Evolutionary conservation across 1,284 basidiomycete species (phyloP).

Genomic region (Puccinia coronata): DNA sequence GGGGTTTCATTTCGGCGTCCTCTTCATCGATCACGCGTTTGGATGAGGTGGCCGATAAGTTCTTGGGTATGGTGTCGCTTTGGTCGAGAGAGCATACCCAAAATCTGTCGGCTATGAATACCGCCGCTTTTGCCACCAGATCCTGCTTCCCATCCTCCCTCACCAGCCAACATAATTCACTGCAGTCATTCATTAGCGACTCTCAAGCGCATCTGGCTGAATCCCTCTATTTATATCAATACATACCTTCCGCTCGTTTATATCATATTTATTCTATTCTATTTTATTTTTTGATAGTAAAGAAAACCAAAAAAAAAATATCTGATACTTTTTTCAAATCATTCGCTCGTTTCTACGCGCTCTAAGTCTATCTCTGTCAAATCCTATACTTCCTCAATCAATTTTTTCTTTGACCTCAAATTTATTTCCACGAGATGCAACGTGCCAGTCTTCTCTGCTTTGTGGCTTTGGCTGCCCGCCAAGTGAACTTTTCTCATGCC

Average conservation of each 20-base stretch:
- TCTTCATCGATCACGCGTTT: no score
- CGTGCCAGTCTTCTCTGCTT: constrained; percentile 13
- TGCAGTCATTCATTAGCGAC: constrained; percentile 18
- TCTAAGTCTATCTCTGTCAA: background rate
- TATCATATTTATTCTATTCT: background rate
- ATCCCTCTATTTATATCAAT: background rate
- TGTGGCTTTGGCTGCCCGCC: constrained; percentile 24
- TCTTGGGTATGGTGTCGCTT: no score
- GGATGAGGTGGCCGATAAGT: no score
- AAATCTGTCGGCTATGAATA: no score
- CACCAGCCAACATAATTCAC: background rate
- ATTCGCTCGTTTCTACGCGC: no score
- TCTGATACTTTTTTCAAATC: no score
- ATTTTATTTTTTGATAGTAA: no score
- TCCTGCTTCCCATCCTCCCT: background rate
- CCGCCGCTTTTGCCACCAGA: background rate
- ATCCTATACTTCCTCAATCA: background rate
- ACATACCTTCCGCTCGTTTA: background rate
- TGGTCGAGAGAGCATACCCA: no score
- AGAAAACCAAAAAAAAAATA: no score
- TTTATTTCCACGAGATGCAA: constrained; percentile 14
- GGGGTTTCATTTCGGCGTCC: no score
- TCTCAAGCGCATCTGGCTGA: no score
- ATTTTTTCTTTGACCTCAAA: no score
- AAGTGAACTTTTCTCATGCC: background rate